Percentiles rank a stretch among this genome's conserved stretches.
Evolutionary conservation across 176 grass and related monocot genomes (phyloP).

Genomic region (Lolium perenne): DNA sequence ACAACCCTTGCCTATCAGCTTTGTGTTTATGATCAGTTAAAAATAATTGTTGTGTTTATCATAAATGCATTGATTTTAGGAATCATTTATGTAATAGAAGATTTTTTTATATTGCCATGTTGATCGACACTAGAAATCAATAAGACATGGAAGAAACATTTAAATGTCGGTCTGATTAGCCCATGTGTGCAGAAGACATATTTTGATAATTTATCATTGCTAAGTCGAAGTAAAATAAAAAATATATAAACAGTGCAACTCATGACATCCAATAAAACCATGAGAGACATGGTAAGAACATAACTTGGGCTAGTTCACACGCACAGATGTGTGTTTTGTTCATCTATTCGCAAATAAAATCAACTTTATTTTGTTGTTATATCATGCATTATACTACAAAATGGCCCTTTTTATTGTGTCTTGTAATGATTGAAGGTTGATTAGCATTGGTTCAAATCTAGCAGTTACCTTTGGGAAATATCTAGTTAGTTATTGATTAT

Average conservation of each 20-base stretch:
- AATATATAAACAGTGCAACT: not conserved
- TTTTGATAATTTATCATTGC: not conserved
- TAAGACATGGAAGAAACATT: not conserved
- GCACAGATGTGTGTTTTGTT: not conserved
- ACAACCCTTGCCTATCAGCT: not conserved
- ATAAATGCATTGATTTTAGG: not conserved
- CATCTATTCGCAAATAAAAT: not conserved
- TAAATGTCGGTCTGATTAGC: not conserved
- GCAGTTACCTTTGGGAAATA: too few relatives aligned
- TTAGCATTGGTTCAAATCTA: too few relatives aligned
- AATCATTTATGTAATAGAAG: not conserved
- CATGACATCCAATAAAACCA: not conserved
- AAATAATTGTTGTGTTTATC: too few relatives aligned
- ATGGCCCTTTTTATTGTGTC: too few relatives aligned
- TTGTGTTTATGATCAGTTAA: not conserved
- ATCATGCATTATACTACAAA: too few relatives aligned
- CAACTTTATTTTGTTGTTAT: not conserved
- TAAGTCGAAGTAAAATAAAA: not conserved
- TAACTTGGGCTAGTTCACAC: not conserved
- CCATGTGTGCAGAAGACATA: not conserved
- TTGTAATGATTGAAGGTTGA: too few relatives aligned
- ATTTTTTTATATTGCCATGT: not conserved
- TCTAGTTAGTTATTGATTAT: too few relatives aligned
- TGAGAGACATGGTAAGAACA: not conserved
- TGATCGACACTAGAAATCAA: not conserved